Percentiles rank a stretch among this genome's conserved stretches.
phyloP scores from a whole-genome alignment of 2,329 filamentous ascomycete genomes.

The Beauveria scarabaeidicola region DNA sequence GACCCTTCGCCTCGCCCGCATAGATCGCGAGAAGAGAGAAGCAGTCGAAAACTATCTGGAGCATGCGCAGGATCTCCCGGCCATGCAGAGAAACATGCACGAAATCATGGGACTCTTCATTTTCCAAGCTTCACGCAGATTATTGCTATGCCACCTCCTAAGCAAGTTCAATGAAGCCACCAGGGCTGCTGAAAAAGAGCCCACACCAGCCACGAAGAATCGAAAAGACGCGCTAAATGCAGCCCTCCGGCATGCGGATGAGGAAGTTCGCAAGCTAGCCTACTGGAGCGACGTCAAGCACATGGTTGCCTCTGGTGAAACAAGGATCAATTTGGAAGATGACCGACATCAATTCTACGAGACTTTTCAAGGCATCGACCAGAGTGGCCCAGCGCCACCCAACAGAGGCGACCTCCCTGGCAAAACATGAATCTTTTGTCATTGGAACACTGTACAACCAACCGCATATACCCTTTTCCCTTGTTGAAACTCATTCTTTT shows the following conservation, averaged over 20 bases:
- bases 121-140: constrained; percentile 78
- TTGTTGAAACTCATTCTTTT: neutral
- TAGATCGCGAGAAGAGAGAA: constrained; percentile 88
- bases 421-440: neutral
- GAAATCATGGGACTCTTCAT: constrained; percentile 80
- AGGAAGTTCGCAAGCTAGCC: constrained; percentile 71
- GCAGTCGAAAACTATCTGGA: constrained; percentile 75
- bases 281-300: constrained; percentile 81
- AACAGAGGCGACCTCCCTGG: constrained; percentile 19
- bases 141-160: constrained; percentile 27
- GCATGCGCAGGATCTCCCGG: constrained; percentile 66
- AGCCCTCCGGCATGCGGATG: constrained; percentile 67
- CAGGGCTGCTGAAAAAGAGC: neutral
- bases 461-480: neutral
- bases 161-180: constrained; percentile 9
- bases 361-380: constrained; percentile 44
- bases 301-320: constrained; percentile 49
- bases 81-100: constrained; percentile 69
- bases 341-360: constrained; percentile 26
- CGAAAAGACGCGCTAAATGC: constrained; percentile 61
- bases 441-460: neutral
- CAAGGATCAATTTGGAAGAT: constrained; percentile 34
- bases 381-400: constrained; percentile 39
- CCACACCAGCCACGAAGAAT: constrained; percentile 10
- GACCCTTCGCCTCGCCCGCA: constrained; percentile 58